These are phyloP conservation scores for Artemisia argyi DNA, from an alignment of 129 eudicot species.

Conservation along the genomic window DNA sequence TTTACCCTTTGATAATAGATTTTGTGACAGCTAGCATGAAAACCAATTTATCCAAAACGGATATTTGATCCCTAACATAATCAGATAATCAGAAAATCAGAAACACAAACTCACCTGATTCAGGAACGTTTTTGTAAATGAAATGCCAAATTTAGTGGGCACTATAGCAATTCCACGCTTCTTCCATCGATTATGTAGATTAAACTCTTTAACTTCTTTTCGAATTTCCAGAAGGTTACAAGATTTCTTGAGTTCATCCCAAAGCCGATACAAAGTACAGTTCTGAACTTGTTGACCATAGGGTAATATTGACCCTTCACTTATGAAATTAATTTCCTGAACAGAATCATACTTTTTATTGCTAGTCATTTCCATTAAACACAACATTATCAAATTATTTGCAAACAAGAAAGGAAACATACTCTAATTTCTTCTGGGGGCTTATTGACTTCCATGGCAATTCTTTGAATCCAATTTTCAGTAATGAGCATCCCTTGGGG, in stretches of 20 bases:
- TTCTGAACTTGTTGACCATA: constrained; percentile 75
- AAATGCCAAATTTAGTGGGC: constrained; percentile 92
- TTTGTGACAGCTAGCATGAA: no score
- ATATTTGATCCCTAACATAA: background rate
- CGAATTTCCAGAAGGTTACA: constrained; percentile 54
- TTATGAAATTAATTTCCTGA: constrained; percentile 83
- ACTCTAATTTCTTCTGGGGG: constrained; percentile 96
- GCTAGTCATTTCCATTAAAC: background rate
- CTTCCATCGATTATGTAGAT: constrained; percentile 80
- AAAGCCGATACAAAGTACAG: constrained; percentile 69
- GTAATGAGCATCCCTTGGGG: constrained; percentile 96
- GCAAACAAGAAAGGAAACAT: constrained; percentile 9
- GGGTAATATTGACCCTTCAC: constrained; percentile 77
- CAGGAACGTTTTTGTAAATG: constrained; percentile 85
- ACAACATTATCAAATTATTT: constrained; percentile 3
- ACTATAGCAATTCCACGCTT: constrained; percentile 94
- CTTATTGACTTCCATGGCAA: constrained; percentile 72
- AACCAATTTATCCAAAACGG: no score
- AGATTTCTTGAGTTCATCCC: constrained; percentile 77
- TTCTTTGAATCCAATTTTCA: constrained; percentile 95
- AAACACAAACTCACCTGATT: constrained; percentile 56
- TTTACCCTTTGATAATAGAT: constrained; percentile 89
- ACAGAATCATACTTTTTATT: constrained; percentile 8
- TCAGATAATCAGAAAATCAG: background rate
- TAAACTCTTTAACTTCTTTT: constrained; percentile 72